These are phyloP conservation scores for Prototheca wickerhamii DNA, from an alignment of 163 green algal species.

Conservation along the genomic window DNA sequence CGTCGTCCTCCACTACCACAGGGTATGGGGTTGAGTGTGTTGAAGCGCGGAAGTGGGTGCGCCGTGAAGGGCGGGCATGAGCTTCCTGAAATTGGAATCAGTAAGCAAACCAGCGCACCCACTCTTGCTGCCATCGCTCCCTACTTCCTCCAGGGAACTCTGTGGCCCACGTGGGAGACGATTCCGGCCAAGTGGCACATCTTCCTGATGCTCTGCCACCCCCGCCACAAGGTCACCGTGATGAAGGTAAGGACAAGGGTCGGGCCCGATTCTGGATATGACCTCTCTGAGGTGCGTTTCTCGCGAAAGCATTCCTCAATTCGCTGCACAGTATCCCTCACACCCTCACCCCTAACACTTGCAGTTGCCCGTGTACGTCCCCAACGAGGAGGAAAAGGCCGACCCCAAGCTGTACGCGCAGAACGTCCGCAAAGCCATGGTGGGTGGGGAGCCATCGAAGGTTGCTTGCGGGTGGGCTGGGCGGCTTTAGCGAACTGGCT, in stretches of 20 bases:
- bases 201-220: slow-evolving; percentile 55
- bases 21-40: neutral
- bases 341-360: slow-evolving; percentile 1
- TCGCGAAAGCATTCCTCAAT: too few species aligned
- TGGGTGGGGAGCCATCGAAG: slow-evolving; percentile 8
- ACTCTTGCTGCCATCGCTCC: neutral
- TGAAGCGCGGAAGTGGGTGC: neutral
- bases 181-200: slow-evolving; percentile 61
- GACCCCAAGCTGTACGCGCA: slow-evolving; percentile 66
- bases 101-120: neutral
- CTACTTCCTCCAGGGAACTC: slow-evolving; percentile 21
- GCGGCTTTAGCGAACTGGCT: too few species aligned
- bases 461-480: too few species aligned
- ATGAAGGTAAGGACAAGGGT: too few species aligned
- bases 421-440: slow-evolving; percentile 66
- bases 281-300: too few species aligned
- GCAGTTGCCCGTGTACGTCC: slow-evolving; percentile 70
- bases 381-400: slow-evolving; percentile 45
- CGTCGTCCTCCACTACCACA: slow-evolving; percentile 59
- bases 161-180: slow-evolving; percentile 77
- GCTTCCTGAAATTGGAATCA: neutral
- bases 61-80: neutral
- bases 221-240: slow-evolving; percentile 37
- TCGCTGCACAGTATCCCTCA: neutral
- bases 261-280: too few species aligned